Evolutionary conservation across 441 rosid genomes (phyloP), one percentile per base, ranked within the genome.

Genomic region (Pelargonium cotyledonis): DNA sequence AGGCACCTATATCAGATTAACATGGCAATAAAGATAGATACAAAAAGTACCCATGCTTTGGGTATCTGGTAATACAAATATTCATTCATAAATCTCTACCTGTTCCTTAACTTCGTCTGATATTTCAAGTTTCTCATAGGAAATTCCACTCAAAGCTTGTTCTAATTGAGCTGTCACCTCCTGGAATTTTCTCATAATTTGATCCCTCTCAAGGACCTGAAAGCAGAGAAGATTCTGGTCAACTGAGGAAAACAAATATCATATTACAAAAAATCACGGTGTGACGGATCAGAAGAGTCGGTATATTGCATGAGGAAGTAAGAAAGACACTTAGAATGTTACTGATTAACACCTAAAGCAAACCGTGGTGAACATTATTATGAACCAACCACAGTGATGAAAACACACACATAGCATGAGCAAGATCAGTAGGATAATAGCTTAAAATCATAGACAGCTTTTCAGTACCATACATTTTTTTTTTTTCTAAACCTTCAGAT

Each of bases 41-140:
- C 11, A 46, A 47, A 1, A 47, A 47, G 12, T 14, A 12, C n/a
- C 0, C n/a, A 4, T 12, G 15, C 12, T 12, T 12, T 11, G 55
- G 55, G 55, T 10, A n/a, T 49, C 2, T 49, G n/a, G 55, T 11
- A 49, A 11, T 49, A 49, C 16, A 40, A 26, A n/a, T 43, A 19
- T 4, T 67, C 8, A 31, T 31, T 31, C 29, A 72, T 74, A 21
- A 57, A 69, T 66, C 65, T 64, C 11, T 78, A 93, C 98, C 97
- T 91, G 97, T 70, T 93, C 98, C 73, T 87, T 93, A 67, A 93
- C 95, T 88, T 93, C 98, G 76, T 89, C 97, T 3, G 96, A 88
- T 72, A 93, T 89, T 68, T 89, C 96, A 16, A 93, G 95, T 63
- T 79, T 81, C 68, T 88, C 91, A 69, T 62, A 84, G 38, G 90